Evolutionary conservation across 2,329 filamentous ascomycete species (phyloP).

Genomic region (Aureobasidium musti): DNA sequence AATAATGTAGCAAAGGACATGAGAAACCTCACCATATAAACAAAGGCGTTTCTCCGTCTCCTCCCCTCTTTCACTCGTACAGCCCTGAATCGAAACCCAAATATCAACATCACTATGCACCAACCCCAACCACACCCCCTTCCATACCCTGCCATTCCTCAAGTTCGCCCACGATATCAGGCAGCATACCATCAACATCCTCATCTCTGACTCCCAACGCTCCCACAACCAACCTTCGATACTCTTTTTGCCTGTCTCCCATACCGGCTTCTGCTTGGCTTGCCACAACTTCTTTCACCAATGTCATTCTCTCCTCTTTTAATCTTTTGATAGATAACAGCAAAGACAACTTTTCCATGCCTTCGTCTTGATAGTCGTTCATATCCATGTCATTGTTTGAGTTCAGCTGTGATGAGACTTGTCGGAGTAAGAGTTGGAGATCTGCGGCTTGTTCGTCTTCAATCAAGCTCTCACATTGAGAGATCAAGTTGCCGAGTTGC

Average conservation of each 20-base stretch:
- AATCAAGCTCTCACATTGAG: slow-evolving; percentile 48
- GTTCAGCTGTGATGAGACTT: slow-evolving; percentile 1
- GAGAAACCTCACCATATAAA: background rate
- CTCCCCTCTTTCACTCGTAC: background rate
- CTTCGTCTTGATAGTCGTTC: slow-evolving; percentile 45
- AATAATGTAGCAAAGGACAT: background rate
- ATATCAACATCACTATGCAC: background rate
- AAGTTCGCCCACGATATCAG: slow-evolving; percentile 53
- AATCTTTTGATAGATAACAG: slow-evolving; percentile 60
- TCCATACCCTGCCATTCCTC: slow-evolving; percentile 43
- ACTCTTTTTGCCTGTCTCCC: slow-evolving; percentile 72
- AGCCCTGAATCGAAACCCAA: background rate
- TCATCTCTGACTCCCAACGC: slow-evolving; percentile 70
- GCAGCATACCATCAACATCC: slow-evolving; percentile 64
- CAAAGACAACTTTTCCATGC: slow-evolving; percentile 59
- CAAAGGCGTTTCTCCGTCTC: background rate
- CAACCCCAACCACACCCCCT: background rate
- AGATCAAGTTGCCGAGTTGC: slow-evolving; percentile 40
- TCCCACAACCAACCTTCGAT: slow-evolving; percentile 67
- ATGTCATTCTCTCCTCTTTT: slow-evolving; percentile 60
- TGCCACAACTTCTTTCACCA: slow-evolving; percentile 68
- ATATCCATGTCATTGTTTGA: slow-evolving; percentile 21
- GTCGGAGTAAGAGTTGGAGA: slow-evolving; percentile 41
- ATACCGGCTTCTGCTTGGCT: slow-evolving; percentile 69
- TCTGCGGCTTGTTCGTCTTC: slow-evolving; percentile 49